Base-by-base conservation (phyloP, 2,329 filamentous ascomycete species). In the Ophiosphaerella korrae region DNA sequence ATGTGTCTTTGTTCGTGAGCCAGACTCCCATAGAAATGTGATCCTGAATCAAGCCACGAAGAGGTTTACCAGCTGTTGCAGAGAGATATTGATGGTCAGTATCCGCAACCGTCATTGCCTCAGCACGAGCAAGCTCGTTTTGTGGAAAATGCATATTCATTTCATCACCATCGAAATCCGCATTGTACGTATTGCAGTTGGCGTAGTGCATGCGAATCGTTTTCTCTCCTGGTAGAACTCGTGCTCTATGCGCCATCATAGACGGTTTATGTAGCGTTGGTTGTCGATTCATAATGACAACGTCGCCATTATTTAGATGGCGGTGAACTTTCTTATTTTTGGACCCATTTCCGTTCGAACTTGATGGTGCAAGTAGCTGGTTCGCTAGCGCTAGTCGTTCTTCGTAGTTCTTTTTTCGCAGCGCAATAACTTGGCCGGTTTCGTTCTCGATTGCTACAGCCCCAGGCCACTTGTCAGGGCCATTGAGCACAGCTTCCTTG, bases 111-210 rank as follows among this genome's bases (percentile, higher is more conserved):
- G 92, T 90, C 61, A 96, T 83, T 2, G 94, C 94, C 77, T 99
- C 94, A 2, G 93, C 90, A 62, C 94, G 84, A 13, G 94, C 94
- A 58, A 97, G 82, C 71, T 97, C 95, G 63, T 96, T 97, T 66
- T 99, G 94, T 1, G 94, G 94, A 68, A 99, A 97, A 76, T 99
- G 94, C 92, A 99, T 95, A 74, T 99, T 99, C 94, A 99, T 99
- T 75, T 99, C 94, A 71, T 99, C 94, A 74, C 94, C 94, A 68
- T 99, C 95, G 70, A 99, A 99, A 81, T 99, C 94, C 29, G 94
- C 94, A 66, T 99, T 99, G 81, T 99, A 99, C 0, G 94, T 97
- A 70, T 99, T 99, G 74, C 94, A 97, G 74, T 99, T 99, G 66
- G 94, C 93, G 76, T 99, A 99, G 78, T 99, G 94, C 93, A 99